Base-by-base conservation (phyloP, 1,284 basidiomycete genomes). In the Cutaneotrichosporon sp. region DNA sequence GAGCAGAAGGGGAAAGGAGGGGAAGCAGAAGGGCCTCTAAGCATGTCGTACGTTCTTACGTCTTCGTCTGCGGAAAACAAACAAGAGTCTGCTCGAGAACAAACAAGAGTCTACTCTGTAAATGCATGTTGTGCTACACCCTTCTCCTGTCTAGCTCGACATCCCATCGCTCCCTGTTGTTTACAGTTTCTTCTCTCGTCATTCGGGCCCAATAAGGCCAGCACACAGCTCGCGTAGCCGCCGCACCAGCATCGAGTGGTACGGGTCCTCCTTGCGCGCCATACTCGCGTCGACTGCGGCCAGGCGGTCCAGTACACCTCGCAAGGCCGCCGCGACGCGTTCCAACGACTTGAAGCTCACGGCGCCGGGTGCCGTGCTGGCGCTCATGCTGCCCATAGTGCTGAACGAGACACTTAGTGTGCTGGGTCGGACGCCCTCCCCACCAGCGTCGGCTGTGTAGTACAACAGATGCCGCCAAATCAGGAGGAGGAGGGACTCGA, bases 401-500 rank as follows among this genome's bases (percentile, higher is more conserved):
- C n/a, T 52, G 38, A 66, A 52, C 4, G 62, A 59, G 20, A 64
- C 43, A 25, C 64, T 62, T 31, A 74, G 55, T 44, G 67, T 63
- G 51, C 62, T 61, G 7, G 70, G 66, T 49, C 65, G 57, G 20
- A 68, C 57, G 12, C 50, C 35, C 12, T 48, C 54, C 10, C 54
- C 52, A 37, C 61, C 65, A 24, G 67, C 66, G 39, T 74, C 68
- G 47, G 70, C 70, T 49, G 76, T 71, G 68, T 76, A 80, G 62
- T 75, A 77, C 17, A 83, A 79, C 33, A 93, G 68, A 68, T 97
- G 92, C 29, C 90, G 80, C 85, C 89, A 93, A 11, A 91, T 78
- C 5, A 96, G 78, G 6, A 96, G 79, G 7, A 96, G 77, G 7
- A 90, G 74, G 78, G 92, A 87, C 74, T 96, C 91, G 44, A 86